phyloP scores from a whole-genome alignment of 2,329 filamentous ascomycete species.

The Fusarium continuum region DNA sequence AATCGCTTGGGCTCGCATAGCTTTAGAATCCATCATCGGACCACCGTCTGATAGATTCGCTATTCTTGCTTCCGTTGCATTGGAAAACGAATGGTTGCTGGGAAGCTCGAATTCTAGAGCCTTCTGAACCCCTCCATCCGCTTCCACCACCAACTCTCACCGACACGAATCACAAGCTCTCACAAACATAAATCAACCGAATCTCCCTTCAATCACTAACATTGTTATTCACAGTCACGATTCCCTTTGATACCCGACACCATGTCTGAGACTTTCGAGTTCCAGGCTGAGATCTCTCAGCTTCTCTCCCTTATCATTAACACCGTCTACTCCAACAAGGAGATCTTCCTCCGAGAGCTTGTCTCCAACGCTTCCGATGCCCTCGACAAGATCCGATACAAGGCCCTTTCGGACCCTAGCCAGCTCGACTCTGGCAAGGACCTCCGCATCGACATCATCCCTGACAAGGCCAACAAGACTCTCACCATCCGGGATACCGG shows the following conservation, averaged over 20 bases:
- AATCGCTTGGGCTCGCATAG: not conserved
- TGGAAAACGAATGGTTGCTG: not conserved
- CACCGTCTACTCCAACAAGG: constrained; percentile 99
- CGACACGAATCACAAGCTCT: not conserved
- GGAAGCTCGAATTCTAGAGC: constrained; percentile 19
- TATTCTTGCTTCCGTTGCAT: not conserved
- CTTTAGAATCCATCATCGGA: not conserved
- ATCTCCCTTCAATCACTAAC: constrained; percentile 26
- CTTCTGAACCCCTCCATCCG: constrained; percentile 35
- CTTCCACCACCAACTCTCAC: constrained; percentile 12
- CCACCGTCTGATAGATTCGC: not conserved
- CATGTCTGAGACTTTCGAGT: constrained; percentile 99
- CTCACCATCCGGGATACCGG: constrained; percentile 96
- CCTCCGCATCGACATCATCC: constrained; percentile 98
- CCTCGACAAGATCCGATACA: constrained; percentile 99
- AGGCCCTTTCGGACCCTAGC: constrained; percentile 94
- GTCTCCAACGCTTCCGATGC: constrained; percentile 99
- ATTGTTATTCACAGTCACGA: constrained; percentile 39
- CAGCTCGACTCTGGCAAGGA: constrained; percentile 99
- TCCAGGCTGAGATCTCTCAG: constrained; percentile 99
- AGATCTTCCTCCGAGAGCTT: constrained; percentile 98
- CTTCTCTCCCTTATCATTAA: constrained; percentile 99
- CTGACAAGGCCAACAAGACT: constrained; percentile 96
- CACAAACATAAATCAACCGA: constrained; percentile 2
- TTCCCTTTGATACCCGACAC: constrained; percentile 59